phyloP scores from a whole-genome alignment of 495 filamentous ascomycete genomes.

The Penicillium riverlandense region DNA sequence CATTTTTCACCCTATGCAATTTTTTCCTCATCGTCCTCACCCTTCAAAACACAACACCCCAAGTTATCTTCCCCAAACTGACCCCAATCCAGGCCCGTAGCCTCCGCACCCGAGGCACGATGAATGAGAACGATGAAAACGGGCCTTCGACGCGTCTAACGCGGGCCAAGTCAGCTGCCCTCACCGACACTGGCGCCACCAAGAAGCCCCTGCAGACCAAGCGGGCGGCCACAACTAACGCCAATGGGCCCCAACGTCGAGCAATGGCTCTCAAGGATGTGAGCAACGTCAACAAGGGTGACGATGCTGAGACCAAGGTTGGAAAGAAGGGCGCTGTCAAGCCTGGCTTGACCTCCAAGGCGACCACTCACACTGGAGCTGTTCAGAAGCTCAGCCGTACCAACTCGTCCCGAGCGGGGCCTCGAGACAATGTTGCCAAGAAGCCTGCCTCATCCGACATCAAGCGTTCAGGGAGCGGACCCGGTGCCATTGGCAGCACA shows the following conservation, averaged over 20 bases:
- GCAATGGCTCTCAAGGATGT: constrained; percentile 84
- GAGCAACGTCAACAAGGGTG: constrained; percentile 84
- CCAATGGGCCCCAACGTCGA: constrained; percentile 46
- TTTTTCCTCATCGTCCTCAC: no score
- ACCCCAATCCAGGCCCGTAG: constrained; percentile 40
- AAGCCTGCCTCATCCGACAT: constrained; percentile 44
- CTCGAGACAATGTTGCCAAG: constrained; percentile 61
- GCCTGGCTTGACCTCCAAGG: constrained; percentile 66
- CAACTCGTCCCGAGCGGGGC: constrained; percentile 54
- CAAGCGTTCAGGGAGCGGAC: constrained; percentile 67
- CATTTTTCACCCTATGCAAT: no score
- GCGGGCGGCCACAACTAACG: constrained; percentile 52
- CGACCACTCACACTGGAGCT: constrained; percentile 60
- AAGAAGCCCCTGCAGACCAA: constrained; percentile 76
- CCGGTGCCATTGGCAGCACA: constrained; percentile 51
- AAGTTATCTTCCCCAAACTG: constrained; percentile 1
- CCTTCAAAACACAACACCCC: no score
- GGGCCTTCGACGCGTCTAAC: constrained; percentile 72
- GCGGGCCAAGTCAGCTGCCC: constrained; percentile 80
- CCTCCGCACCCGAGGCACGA: constrained; percentile 56
- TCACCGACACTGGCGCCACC: constrained; percentile 49
- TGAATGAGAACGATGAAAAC: constrained; percentile 96
- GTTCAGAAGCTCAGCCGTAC: constrained; percentile 70
- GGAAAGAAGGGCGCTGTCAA: constrained; percentile 65
- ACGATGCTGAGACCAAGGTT: constrained; percentile 50